A percentile compares a stretch with the other conserved stretches of the same genome.
phyloP scores from a whole-genome alignment of 1,139 yeast species.

The Suhomyces maxii region DNA sequence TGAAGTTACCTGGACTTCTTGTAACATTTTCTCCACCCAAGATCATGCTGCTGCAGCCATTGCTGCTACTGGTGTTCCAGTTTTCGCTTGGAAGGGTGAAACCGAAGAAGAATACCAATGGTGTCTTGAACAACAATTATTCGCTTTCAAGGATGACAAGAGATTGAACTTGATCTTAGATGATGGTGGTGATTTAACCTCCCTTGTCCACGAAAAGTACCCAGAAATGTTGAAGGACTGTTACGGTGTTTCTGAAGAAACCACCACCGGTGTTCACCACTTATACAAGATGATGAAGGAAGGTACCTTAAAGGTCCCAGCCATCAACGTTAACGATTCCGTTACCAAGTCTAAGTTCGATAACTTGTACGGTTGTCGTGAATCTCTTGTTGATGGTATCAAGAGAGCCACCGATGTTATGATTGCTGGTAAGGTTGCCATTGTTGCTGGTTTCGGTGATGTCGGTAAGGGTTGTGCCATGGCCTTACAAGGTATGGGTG shows the following conservation, averaged over 20 bases:
- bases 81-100: slow-evolving; percentile 99
- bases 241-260: slow-evolving; percentile 97
- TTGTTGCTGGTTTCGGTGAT: slow-evolving; percentile 99
- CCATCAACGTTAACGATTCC: slow-evolving; percentile 98
- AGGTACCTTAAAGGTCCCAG: slow-evolving; percentile 93
- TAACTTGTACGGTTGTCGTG: slow-evolving; percentile 99
- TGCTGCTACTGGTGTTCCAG: slow-evolving; percentile 99
- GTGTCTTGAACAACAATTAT: slow-evolving; percentile 99
- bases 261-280: slow-evolving; percentile 99
- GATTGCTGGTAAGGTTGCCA: slow-evolving; percentile 99
- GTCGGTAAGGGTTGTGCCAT: slow-evolving; percentile 99
- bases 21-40: slow-evolving; percentile 99
- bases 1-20: slow-evolving; percentile 99
- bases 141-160: slow-evolving; percentile 95
- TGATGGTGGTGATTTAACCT: slow-evolving; percentile 99
- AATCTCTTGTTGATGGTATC: slow-evolving; percentile 97
- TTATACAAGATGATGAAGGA: slow-evolving; percentile 95
- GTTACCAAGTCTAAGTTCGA: slow-evolving; percentile 99
- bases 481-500: slow-evolving; percentile 99
- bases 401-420: slow-evolving; percentile 99
- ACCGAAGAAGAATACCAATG: slow-evolving; percentile 99
- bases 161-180: slow-evolving; percentile 97
- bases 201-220: slow-evolving; percentile 96
- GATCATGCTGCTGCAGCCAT: slow-evolving; percentile 99
- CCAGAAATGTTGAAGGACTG: slow-evolving; percentile 97